phyloP scores from a whole-genome alignment of 2,329 filamentous ascomycete species.

The Trichoderma sp. region DNA sequence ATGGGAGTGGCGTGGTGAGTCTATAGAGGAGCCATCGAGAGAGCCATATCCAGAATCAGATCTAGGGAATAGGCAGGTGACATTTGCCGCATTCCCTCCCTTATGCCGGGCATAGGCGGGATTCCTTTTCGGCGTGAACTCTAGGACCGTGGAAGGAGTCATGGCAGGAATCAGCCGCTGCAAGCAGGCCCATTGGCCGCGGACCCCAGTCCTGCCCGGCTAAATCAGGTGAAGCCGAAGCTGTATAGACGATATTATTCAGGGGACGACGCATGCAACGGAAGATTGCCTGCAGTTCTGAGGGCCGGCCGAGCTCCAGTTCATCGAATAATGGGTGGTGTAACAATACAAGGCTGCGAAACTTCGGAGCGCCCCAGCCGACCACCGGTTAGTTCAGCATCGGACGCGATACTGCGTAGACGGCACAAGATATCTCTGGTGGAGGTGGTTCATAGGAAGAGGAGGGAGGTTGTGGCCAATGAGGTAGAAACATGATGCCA shows the following conservation, averaged over 20 bases:
- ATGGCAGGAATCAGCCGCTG: constrained; percentile 17
- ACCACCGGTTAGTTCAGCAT: constrained; percentile 13
- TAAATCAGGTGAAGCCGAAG: neutral
- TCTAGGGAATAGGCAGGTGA: constrained; percentile 30
- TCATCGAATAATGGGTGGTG: neutral
- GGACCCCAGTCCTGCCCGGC: neutral
- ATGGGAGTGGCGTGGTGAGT: constrained; percentile 8
- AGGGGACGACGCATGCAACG: constrained; percentile 1
- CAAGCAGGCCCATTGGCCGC: constrained; percentile 10
- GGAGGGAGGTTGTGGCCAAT: constrained; percentile 5
- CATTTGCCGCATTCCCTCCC: constrained; percentile 8
- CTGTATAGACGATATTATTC: constrained; percentile 3
- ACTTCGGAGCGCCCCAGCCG: constrained; percentile 4
- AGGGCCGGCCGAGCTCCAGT: neutral
- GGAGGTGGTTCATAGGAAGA: constrained; percentile 14
- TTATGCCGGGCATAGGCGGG: constrained; percentile 13
- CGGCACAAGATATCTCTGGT: constrained; percentile 10
- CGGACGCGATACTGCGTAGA: neutral
- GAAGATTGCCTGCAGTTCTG: neutral
- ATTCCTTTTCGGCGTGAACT: constrained; percentile 15
- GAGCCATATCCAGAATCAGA: constrained; percentile 40
- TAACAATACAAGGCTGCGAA: constrained; percentile 22
- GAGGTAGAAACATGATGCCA: neutral
- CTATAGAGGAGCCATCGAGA: constrained; percentile 32
- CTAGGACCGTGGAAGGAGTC: constrained; percentile 14